These are phyloP conservation scores for Pythium oligandrum DNA, from an alignment of 352 stramenopile genomes.

Conservation along the genomic window DNA sequence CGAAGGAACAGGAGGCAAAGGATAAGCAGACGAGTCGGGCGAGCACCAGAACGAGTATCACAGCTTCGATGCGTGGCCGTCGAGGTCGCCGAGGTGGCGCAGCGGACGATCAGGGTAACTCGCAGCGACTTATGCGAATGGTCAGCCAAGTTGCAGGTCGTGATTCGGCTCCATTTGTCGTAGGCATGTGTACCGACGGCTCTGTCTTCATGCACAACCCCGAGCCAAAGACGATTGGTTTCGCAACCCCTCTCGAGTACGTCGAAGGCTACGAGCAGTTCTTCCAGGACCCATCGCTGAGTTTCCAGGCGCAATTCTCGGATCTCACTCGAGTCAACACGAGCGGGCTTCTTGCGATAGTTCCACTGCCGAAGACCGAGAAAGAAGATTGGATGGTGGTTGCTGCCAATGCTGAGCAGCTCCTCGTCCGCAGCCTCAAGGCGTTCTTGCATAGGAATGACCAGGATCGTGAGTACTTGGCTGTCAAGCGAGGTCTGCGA, in stretches of 20 bases:
- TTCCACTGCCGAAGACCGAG: conserved; percentile 45
- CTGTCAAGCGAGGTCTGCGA: conserved; percentile 41
- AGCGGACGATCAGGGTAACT: conserved; percentile 34
- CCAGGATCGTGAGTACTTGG: conserved; percentile 34
- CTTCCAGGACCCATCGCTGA: conserved; percentile 70
- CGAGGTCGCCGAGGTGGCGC: conserved; percentile 9
- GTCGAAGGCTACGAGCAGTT: conserved; percentile 81
- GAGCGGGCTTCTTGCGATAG: conserved; percentile 53
- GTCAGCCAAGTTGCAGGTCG: conserved; percentile 63
- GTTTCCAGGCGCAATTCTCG: conserved; percentile 72
- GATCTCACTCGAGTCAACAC: conserved; percentile 75
- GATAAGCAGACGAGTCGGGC: conserved; percentile 1
- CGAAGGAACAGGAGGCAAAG: conserved; percentile 41
- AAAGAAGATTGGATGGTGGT: conserved; percentile 78
- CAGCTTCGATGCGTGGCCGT: conserved; percentile 15
- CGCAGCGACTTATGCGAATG: conserved; percentile 63
- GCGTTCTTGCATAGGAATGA: conserved; percentile 63
- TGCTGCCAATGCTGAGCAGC: conserved; percentile 61
- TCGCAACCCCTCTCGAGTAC: conserved; percentile 65
- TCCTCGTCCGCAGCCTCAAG: conserved; percentile 63
- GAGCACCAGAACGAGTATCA: conserved; percentile 14
- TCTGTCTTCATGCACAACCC: conserved; percentile 76
- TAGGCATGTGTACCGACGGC: conserved; percentile 81
- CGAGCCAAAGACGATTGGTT: conserved; percentile 32
- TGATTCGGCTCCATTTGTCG: conserved; percentile 53